Evolutionary conservation across 1,284 basidiomycete genomes (phyloP), one percentile per base, ranked within the genome.

Genomic region (Coniophora puteana): DNA sequence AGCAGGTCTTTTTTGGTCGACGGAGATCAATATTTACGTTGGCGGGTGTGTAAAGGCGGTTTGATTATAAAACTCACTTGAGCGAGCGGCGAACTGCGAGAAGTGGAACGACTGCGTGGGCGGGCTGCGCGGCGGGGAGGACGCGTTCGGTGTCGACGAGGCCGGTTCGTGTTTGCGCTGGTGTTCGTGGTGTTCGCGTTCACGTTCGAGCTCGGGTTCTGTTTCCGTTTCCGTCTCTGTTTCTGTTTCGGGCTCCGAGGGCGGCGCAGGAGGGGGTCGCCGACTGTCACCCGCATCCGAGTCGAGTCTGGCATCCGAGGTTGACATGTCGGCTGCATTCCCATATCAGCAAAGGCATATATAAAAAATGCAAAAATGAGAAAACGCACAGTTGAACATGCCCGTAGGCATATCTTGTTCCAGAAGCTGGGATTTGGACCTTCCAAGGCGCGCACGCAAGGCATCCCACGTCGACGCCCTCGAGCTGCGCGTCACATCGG

Each of bases 21-120:
- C 45, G 30, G 48, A 31, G 22, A 10, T 6, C n/a, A 11, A 21
- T 13, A 41, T 36, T 14, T 36, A 21, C 20, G 20, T 20, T 33
- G 22, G 25, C 32, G 43, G 29, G 43, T 20, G 11, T n/a, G n/a
- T n/a, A n/a, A n/a, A n/a, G n/a, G n/a, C n/a, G n/a, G n/a, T n/a
- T n/a, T n/a, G n/a, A n/a, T n/a, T n/a, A n/a, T n/a, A n/a, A n/a
- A 10, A 65, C 78, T 48, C 54, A 84, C 83, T 84, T 14, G 81
- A 78, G 44, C 79, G 72, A 46, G 66, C 68, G 28, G 65, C 67
- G 21, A 74, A 58, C 43, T 76, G 70, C 3, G 72, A 71, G 23
- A 84, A 71, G 44, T 74, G 74, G 45, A 84, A 61, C 12, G 85
- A 81, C 5, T 63, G 63, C 44, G 76, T 68, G 8, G 77, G 74